Conservation (phyloP, 371 early-diverging fungal genomes). For the Syncephalastrum racemosum region DNA sequence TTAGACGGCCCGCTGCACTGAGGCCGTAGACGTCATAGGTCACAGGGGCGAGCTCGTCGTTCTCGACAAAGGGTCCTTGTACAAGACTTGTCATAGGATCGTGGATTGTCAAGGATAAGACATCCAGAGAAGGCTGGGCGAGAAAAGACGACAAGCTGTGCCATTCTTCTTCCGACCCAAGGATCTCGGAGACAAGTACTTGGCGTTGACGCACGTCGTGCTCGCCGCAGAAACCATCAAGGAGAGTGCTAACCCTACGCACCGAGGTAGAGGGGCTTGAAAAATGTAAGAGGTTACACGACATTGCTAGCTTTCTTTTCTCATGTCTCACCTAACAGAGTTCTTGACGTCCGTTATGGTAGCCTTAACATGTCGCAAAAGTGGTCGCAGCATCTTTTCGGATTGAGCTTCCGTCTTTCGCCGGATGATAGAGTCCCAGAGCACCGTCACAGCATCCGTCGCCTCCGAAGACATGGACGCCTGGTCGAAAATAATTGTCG, state of each 20-base stretch:
- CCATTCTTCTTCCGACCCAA: constrained; percentile 32
- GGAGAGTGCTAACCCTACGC: constrained; percentile 19
- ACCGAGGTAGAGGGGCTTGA: constrained; percentile 32
- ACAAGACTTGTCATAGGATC: constrained; percentile 16
- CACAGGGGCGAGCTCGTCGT: constrained; percentile 33
- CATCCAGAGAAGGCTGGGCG: constrained; percentile 17
- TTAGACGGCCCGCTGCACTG: constrained; percentile 52
- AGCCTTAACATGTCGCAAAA: constrained; percentile 34
- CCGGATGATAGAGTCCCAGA: no score
- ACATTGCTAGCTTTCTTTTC: not conserved
- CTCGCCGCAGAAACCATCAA: constrained; percentile 1
- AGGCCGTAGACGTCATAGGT: constrained; percentile 58
- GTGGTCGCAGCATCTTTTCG: constrained; percentile 13
- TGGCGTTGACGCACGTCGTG: constrained; percentile 1
- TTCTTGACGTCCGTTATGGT: constrained; percentile 46
- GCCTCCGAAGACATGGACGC: no score
- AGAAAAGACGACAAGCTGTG: constrained; percentile 14
- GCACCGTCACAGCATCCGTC: no score
- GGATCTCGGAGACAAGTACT: constrained; percentile 8
- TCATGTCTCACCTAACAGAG: constrained; percentile 39
- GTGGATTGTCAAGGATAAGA: constrained; percentile 18
- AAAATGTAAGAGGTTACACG: not conserved
- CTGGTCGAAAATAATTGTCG: no score
- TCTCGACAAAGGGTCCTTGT: constrained; percentile 20
- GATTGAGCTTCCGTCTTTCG: not conserved